These are phyloP conservation scores for Penicillium atrosanguineum DNA, from an alignment of 495 filamentous ascomycete species.

Conservation along the genomic window DNA sequence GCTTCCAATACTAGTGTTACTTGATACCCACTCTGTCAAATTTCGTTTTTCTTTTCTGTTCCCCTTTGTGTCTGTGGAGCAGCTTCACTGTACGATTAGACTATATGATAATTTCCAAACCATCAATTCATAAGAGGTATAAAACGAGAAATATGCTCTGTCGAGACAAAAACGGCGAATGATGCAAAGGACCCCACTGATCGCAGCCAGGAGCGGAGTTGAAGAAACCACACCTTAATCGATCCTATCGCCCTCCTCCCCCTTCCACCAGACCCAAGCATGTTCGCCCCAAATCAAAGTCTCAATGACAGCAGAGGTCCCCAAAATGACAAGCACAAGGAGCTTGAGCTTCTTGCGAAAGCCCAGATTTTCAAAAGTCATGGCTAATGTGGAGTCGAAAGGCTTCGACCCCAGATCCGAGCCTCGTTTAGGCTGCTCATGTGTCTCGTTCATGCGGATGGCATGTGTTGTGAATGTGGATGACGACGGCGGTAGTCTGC, in stretches of 20 bases:
- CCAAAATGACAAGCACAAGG: neutral
- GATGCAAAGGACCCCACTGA: neutral
- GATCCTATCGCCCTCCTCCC: constrained; percentile 2
- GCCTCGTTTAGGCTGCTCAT: neutral
- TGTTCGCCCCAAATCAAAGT: constrained; percentile 5
- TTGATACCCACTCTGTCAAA: neutral
- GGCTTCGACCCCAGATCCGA: neutral
- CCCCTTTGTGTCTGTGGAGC: neutral
- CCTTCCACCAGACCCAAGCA: constrained; percentile 12
- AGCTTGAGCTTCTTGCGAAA: constrained; percentile 7
- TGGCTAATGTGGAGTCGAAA: neutral
- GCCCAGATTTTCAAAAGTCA: constrained; percentile 9
- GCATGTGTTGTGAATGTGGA: constrained; percentile 5
- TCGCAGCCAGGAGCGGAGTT: neutral
- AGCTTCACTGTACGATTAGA: neutral
- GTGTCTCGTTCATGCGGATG: neutral
- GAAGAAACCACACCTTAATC: neutral
- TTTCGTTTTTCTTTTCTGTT: neutral
- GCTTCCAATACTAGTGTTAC: no score
- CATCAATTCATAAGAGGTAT: neutral
- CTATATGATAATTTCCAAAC: neutral
- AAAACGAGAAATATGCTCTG: neutral
- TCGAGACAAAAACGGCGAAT: neutral
- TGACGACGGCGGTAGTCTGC: neutral
- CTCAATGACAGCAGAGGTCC: neutral